Conservation (phyloP, 1,284 basidiomycete species). For the Volvariella surrecta region DNA sequence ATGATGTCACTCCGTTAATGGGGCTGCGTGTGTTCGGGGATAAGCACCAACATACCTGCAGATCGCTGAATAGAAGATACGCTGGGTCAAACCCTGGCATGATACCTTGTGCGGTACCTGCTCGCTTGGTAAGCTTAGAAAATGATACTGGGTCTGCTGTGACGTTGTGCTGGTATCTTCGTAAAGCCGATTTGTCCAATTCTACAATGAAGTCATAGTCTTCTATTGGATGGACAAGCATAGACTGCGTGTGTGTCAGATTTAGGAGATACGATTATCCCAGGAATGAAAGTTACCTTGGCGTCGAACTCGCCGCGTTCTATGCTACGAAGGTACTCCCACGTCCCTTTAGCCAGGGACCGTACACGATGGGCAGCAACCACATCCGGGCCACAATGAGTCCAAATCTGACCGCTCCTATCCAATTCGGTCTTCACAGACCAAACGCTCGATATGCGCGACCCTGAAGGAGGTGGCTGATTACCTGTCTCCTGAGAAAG, state of each 20-base stretch:
- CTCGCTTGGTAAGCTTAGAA: conserved; percentile 38
- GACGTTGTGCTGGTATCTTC: conserved; percentile 72
- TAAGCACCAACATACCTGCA: conserved; percentile 45
- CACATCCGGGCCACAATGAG: conserved; percentile 48
- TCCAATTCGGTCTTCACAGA: conserved; percentile 79
- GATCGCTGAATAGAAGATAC: conserved; percentile 56
- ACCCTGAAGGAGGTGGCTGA: neutral
- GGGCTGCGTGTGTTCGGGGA: neutral
- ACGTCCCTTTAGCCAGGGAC: conserved; percentile 68
- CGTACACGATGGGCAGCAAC: conserved; percentile 66
- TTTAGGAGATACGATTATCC: neutral
- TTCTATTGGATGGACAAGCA: conserved; percentile 78
- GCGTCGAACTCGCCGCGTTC: conserved; percentile 41
- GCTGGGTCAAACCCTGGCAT: conserved; percentile 82
- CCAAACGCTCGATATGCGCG: conserved; percentile 57
- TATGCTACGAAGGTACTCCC: conserved; percentile 35
- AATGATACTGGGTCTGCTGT: conserved; percentile 37
- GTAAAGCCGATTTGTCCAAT: conserved; percentile 55
- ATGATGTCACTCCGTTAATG: conserved; percentile 1
- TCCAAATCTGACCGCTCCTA: conserved; percentile 70
- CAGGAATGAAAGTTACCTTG: conserved; percentile 30
- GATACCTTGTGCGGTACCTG: conserved; percentile 13
- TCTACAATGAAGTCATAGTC: conserved; percentile 87
- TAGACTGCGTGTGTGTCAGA: conserved; percentile 34
- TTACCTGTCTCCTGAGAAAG: conserved; percentile 7